phyloP scores from a whole-genome alignment of 169 alveolate species.

The Cryptosporidium ryanae region DNA sequence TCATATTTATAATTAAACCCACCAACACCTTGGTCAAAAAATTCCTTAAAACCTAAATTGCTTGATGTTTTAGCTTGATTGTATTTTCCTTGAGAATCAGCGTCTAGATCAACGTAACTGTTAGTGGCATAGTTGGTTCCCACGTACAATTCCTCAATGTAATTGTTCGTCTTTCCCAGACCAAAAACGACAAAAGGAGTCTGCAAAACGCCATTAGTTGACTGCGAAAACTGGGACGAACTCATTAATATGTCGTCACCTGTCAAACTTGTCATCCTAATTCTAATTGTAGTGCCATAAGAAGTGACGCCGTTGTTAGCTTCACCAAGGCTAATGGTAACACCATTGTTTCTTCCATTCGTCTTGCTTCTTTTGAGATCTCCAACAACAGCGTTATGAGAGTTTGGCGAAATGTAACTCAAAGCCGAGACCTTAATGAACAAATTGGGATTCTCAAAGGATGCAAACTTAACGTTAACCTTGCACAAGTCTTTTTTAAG shows the following conservation, averaged over 20 bases:
- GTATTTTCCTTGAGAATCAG: neutral
- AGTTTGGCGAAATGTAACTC: neutral
- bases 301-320: slow-evolving; percentile 18
- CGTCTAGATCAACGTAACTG: neutral
- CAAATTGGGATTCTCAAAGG: slow-evolving; percentile 22
- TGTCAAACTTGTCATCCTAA: slow-evolving; percentile 37
- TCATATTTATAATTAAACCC: neutral
- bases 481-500: neutral
- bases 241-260: slow-evolving; percentile 54
- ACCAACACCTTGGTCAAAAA: slow-evolving; percentile 10
- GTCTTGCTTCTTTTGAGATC: neutral
- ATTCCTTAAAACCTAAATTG: slow-evolving; percentile 4
- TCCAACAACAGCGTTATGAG: no score
- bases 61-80: neutral
- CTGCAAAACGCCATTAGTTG: slow-evolving; percentile 78
- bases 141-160: slow-evolving; percentile 86
- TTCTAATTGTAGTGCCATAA: slow-evolving; percentile 49
- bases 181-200: slow-evolving; percentile 81
- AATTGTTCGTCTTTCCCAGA: slow-evolving; percentile 87
- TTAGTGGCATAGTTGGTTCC: slow-evolving; percentile 75
- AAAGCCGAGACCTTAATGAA: slow-evolving; percentile 40
- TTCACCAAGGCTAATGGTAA: neutral
- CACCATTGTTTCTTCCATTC: neutral
- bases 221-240: slow-evolving; percentile 79
- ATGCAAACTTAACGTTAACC: slow-evolving; percentile 23